Base-by-base conservation (phyloP, 257 asterid species). In the Plantago ovata region DNA sequence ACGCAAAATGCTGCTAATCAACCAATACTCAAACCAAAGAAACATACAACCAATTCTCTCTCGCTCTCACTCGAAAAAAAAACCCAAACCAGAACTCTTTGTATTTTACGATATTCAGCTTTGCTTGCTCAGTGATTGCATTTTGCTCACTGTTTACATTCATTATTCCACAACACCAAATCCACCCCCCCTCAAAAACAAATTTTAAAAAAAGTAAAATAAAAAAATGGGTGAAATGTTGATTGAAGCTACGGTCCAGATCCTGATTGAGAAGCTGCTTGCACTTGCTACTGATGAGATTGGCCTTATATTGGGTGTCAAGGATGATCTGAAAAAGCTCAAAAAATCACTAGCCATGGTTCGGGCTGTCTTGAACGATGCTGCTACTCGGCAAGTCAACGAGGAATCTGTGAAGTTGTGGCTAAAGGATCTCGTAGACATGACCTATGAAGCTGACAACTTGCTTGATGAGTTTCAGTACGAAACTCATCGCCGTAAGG, bases 351-450 rank as follows among this genome's bases (percentile, higher is more conserved):
- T 72, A 14, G 1, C 60, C 40, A 43, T 62, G 22, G 51, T 72
- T n/a, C 67, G 51, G 24, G 65, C 63, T 32, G 39, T 44, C 33
- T 39, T 53, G 14, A 19, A 9, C 3, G 67, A 72, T 58, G 70
- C 48, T 22, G 63, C 63, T 18, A 62, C 0, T 38, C 56, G 32
- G 38, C 33, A 52, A 10, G 51, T 57, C 3, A 3, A 39, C 1
- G 9, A 8, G 6, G 10, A 15, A 6, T 8, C 7, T 6, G 46
- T 42, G 18, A 11, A 51, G n/a, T 0, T 41, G 4, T 66, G 77
- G 77, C 43, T 66, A 0, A 13, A 72, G 18, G 38, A 0, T 21
- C 62, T 67, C 19, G 53, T 62, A 32, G 24, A 1, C 20, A 19
- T 49, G 2, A 61, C 65, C 13, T 22, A 58, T 24, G 63, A 58